phyloP scores from a whole-genome alignment of 2,329 filamentous ascomycete genomes.

The Botrytis galanthina region DNA sequence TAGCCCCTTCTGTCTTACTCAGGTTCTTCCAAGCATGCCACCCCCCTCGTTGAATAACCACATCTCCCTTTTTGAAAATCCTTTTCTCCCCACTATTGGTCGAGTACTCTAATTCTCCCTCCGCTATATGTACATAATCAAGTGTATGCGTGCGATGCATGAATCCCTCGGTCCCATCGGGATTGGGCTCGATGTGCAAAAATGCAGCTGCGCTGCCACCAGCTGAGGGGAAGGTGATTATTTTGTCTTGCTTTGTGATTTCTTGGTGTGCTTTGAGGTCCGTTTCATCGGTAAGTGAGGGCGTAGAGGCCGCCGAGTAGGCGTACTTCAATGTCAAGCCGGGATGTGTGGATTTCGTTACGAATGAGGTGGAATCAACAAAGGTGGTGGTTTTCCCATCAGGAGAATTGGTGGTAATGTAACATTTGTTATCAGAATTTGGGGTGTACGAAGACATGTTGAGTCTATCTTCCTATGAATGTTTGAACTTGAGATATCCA shows the following conservation, averaged over 20 bases:
- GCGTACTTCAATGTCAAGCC: constrained; percentile 15
- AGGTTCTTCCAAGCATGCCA: constrained; percentile 44
- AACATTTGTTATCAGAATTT: not conserved
- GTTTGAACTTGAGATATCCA: not conserved
- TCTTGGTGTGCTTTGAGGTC: not conserved
- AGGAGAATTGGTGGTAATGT: constrained; percentile 12
- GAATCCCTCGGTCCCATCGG: constrained; percentile 21
- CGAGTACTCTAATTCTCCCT: constrained; percentile 41
- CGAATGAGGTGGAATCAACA: not conserved
- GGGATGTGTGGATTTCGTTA: not conserved
- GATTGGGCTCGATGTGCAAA: constrained; percentile 23
- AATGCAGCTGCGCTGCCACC: constrained; percentile 15
- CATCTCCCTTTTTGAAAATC: constrained; percentile 40
- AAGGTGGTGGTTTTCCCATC: constrained; percentile 1
- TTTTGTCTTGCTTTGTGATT: not conserved
- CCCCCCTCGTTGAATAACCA: constrained; percentile 43
- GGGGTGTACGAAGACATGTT: not conserved
- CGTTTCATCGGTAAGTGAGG: constrained; percentile 13
- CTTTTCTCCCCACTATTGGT: constrained; percentile 43
- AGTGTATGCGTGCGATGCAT: constrained; percentile 45
- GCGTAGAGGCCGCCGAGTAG: constrained; percentile 24
- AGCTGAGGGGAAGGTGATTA: constrained; percentile 8
- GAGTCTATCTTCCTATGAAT: not conserved
- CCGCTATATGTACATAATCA: constrained; percentile 42
- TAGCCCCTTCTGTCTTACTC: constrained; percentile 25